These are phyloP conservation scores for Acacia melanoxylon DNA, from an alignment of 306 rosid species.

Conservation along the genomic window DNA sequence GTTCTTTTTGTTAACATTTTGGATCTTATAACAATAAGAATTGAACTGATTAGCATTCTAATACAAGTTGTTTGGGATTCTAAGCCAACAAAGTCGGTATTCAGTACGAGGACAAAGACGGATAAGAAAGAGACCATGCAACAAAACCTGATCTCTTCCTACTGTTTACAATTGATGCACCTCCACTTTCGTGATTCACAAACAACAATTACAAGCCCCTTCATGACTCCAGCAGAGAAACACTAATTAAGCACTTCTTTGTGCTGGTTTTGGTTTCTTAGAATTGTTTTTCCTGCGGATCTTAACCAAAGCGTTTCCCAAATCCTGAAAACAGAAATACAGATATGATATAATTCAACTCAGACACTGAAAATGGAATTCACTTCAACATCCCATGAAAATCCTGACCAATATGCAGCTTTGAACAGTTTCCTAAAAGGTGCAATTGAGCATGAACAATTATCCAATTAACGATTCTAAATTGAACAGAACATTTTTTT, in stretches of 20 bases:
- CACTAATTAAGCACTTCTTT: constrained; percentile 34
- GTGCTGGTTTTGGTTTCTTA: constrained; percentile 73
- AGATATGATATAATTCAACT: constrained; percentile 15
- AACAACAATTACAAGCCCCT: constrained; percentile 8
- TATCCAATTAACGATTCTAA: not conserved
- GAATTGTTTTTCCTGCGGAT: constrained; percentile 83
- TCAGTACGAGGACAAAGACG: not conserved
- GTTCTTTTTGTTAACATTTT: not conserved
- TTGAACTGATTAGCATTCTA: not conserved
- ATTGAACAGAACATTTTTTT: not conserved
- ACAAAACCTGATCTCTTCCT: constrained; percentile 11
- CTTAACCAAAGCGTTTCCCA: constrained; percentile 83
- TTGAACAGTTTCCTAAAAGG: not conserved
- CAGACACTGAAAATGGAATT: not conserved
- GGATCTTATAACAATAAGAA: not conserved
- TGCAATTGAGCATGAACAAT: not conserved
- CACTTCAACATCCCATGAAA: not conserved
- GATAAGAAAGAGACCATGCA: not conserved
- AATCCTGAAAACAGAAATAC: constrained; percentile 53
- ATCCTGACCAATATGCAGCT: not conserved
- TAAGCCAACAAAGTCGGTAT: not conserved
- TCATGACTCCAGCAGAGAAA: constrained; percentile 3
- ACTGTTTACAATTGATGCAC: constrained; percentile 15
- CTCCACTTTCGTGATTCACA: not conserved
- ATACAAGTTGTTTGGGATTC: not conserved